phyloP scores from a whole-genome alignment of 495 filamentous ascomycete genomes.

The Cladorrhinum samala region DNA sequence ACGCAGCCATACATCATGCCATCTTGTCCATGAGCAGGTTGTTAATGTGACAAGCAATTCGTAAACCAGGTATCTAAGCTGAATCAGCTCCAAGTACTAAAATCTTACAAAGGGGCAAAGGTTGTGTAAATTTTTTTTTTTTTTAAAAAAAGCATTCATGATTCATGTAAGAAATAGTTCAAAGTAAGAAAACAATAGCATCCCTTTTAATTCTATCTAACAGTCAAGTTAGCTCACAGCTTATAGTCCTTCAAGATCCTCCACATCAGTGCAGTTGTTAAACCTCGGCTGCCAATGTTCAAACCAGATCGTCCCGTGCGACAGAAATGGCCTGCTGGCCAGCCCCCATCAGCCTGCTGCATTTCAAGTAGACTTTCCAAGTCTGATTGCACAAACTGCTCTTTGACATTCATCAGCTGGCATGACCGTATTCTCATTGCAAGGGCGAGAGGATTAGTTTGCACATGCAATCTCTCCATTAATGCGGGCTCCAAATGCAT shows the following conservation, averaged over 20 bases:
- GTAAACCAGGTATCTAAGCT: too few relatives aligned
- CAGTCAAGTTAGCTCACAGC: too few relatives aligned
- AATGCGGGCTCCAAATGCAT: neutral
- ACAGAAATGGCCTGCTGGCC: slow-evolving; percentile 1
- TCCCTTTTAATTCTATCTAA: too few relatives aligned
- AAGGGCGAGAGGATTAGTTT: neutral
- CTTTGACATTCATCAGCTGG: neutral
- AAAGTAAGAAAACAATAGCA: too few relatives aligned
- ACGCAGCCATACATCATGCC: too few relatives aligned
- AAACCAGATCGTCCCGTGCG: neutral
- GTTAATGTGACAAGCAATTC: too few relatives aligned
- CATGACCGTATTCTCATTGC: neutral
- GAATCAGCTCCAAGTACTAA: too few relatives aligned
- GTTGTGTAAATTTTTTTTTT: too few relatives aligned
- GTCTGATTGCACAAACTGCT: neutral
- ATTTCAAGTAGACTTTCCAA: neutral
- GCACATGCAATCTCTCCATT: neutral
- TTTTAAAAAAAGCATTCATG: too few relatives aligned
- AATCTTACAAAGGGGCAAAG: too few relatives aligned
- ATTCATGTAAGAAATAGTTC: too few relatives aligned
- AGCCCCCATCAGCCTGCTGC: neutral
- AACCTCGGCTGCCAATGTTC: neutral
- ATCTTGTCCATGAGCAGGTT: too few relatives aligned
- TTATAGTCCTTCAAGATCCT: slow-evolving; percentile 1
- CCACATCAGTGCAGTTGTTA: slow-evolving; percentile 1